Base-by-base conservation (phyloP, 2,329 filamentous ascomycete species). In the Neonectria neomacrospora region DNA sequence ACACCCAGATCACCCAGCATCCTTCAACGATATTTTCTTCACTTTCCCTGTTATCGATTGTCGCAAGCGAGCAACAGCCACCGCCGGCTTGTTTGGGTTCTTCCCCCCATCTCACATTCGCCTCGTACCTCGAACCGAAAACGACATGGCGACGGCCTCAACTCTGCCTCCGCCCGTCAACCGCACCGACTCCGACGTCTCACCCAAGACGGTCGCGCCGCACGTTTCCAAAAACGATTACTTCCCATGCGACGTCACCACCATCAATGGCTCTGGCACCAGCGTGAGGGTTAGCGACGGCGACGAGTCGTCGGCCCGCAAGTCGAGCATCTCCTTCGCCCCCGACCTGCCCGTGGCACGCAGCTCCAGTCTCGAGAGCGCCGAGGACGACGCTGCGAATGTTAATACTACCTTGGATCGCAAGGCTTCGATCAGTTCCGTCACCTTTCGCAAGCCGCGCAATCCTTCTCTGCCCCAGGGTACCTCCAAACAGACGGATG, bases 381-480 rank as follows among this genome's bases (percentile, higher is more conserved):
- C 64, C 14, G 72, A 74, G 61, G 72, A 73, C 51, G 75, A 73
- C 64, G 32, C 60, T 22, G 60, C 18, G 12, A 55, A 54, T 7
- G 50, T 58, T 8, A 61, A 76, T 71, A 68, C 75, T 69, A 28
- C 69, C 73, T 67, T 76, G 53, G 78, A 78, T 47, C 77, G 81
- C 53, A 84, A 84, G 67, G 78, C 78, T 12, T 86, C 84, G 2
- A 73, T 79, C 32, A 80, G 81, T 30, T 85, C 82, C 14, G 79
- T 86, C 55, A 79, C 78, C 9, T 86, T 86, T 67, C 80, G 79
- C 3, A 73, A 76, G n/a, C 79, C 79, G 28, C 73, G 72, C 1
- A 79, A 84, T 65, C 81, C 81, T 4, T 75, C 77, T 20, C 74
- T 86, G 18, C 83, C 84, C 4, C 84, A 85, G 64, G 84, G 83